Evolutionary conservation across 108 stramenopile species (phyloP).

Genomic region (Cyclotella choctawhatcheeana): DNA sequence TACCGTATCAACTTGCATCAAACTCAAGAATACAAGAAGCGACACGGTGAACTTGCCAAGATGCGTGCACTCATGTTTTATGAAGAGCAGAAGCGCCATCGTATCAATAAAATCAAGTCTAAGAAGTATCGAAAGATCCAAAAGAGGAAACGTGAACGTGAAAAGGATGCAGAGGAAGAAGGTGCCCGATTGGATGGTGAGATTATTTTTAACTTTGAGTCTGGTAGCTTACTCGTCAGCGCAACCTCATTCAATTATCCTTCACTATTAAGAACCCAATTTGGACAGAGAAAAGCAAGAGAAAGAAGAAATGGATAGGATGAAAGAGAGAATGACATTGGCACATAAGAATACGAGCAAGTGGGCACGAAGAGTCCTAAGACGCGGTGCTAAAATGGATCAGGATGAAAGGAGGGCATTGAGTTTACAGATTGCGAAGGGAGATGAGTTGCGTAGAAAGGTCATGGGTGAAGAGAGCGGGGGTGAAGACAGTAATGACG

Average conservation of each 20-base stretch:
- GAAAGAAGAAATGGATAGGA: slow-evolving; percentile 92
- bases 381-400: slow-evolving; percentile 86
- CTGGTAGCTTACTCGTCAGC: not conserved
- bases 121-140: slow-evolving; percentile 96
- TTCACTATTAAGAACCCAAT: slow-evolving; percentile 54
- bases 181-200: slow-evolving; percentile 46
- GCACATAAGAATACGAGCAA: slow-evolving; percentile 97
- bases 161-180: slow-evolving; percentile 80
- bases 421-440: slow-evolving; percentile 84
- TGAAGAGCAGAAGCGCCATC: slow-evolving; percentile 96
- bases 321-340: slow-evolving; percentile 96
- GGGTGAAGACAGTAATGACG: slow-evolving; percentile 48
- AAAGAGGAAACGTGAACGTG: slow-evolving; percentile 86
- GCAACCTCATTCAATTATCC: not conserved
- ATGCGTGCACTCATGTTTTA: slow-evolving; percentile 98
- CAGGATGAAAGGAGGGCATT: slow-evolving; percentile 83
- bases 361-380: slow-evolving; percentile 93
- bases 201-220: not conserved
- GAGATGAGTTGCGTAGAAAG: slow-evolving; percentile 88
- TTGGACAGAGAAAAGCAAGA: slow-evolving; percentile 79
- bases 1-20: too few relatives aligned
- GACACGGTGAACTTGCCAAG: slow-evolving; percentile 94
- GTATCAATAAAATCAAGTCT: slow-evolving; percentile 99
- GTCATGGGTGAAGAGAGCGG: slow-evolving; percentile 60
- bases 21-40: slow-evolving; percentile 79